Conservation (phyloP, 192 early-diverging fungal species). For the Umbelopsis isabellina region DNA sequence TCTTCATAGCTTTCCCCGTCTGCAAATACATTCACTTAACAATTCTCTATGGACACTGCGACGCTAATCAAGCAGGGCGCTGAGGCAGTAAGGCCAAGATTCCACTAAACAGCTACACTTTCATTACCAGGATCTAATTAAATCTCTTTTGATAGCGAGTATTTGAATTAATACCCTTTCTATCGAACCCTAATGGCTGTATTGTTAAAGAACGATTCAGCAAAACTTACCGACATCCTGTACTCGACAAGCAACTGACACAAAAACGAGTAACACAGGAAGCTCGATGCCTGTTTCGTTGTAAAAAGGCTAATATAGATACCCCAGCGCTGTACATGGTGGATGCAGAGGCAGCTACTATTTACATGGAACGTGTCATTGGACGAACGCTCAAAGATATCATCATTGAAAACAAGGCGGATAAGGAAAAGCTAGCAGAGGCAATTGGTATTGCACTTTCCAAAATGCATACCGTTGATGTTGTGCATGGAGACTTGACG, state of each 20-base stretch:
- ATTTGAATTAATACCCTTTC: conserved; percentile 65
- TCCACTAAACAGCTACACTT: too few species aligned
- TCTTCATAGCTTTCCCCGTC: too few species aligned
- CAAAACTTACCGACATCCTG: conserved; percentile 91
- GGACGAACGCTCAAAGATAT: conserved; percentile 80
- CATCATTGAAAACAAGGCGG: conserved; percentile 43
- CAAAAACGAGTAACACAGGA: conserved; percentile 78
- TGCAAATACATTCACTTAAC: too few species aligned
- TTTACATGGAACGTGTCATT: conserved; percentile 92
- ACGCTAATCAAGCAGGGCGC: conserved; percentile 85
- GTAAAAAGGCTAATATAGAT: conserved; percentile 72
- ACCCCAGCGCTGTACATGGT: conserved; percentile 83
- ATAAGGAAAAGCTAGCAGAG: conserved; percentile 45
- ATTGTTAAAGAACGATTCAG: conserved; percentile 94
- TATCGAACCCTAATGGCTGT: conserved; percentile 49
- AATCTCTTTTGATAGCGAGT: conserved; percentile 62
- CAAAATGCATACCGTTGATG: conserved; percentile 80
- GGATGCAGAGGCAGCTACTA: conserved; percentile 67
- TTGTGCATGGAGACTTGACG: conserved; percentile 97
- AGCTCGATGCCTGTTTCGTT: conserved; percentile 79
- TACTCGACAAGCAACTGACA: conserved; percentile 86
- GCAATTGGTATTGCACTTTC: conserved; percentile 70
- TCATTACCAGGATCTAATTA: neutral
- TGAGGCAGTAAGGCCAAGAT: conserved; percentile 69
- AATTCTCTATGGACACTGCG: conserved; percentile 35